Conservation (phyloP, 2,329 filamentous ascomycete species). For the Cucurbitaria berberidis region DNA sequence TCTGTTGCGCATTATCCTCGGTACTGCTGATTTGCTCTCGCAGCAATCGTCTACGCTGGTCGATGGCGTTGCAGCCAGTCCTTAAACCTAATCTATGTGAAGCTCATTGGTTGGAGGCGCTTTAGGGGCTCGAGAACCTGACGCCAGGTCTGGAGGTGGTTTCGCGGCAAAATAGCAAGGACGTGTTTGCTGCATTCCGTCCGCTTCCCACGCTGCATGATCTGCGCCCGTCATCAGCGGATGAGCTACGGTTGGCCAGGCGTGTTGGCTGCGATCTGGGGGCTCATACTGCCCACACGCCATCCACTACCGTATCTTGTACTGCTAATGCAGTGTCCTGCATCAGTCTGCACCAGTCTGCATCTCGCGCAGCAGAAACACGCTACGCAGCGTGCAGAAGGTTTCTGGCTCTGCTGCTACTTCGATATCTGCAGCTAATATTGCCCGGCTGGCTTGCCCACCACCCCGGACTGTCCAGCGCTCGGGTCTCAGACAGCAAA, state of each 20-base stretch:
- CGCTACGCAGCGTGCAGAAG: slow-evolving; percentile 36
- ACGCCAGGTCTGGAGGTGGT: slow-evolving; percentile 39
- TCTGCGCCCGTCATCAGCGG: slow-evolving; percentile 43
- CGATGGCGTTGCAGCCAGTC: slow-evolving; percentile 34
- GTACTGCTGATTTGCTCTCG: slow-evolving; percentile 55
- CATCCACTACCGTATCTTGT: slow-evolving; percentile 21
- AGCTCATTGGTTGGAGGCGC: slow-evolving; percentile 41
- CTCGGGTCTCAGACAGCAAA: slow-evolving; percentile 46
- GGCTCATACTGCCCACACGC: slow-evolving; percentile 30
- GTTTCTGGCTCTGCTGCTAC: slow-evolving; percentile 26
- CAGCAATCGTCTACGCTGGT: slow-evolving; percentile 35
- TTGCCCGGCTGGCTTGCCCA: slow-evolving; percentile 34
- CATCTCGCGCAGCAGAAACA: slow-evolving; percentile 37
- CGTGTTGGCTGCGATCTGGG: slow-evolving; percentile 32
- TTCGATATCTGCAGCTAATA: slow-evolving; percentile 37
- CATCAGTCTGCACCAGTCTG: slow-evolving; percentile 32
- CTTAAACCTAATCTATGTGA: slow-evolving; percentile 44
- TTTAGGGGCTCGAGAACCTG: slow-evolving; percentile 35
- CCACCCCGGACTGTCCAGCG: slow-evolving; percentile 29
- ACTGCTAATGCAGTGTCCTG: slow-evolving; percentile 32
- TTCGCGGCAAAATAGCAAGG: slow-evolving; percentile 43
- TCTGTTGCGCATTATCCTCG: slow-evolving; percentile 13
- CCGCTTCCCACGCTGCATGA: slow-evolving; percentile 43
- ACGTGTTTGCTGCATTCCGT: slow-evolving; percentile 41
- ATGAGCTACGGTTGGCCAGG: slow-evolving; percentile 38